phyloP scores from a whole-genome alignment of 164 flowering plant species.

The Berberis vulgaris region DNA sequence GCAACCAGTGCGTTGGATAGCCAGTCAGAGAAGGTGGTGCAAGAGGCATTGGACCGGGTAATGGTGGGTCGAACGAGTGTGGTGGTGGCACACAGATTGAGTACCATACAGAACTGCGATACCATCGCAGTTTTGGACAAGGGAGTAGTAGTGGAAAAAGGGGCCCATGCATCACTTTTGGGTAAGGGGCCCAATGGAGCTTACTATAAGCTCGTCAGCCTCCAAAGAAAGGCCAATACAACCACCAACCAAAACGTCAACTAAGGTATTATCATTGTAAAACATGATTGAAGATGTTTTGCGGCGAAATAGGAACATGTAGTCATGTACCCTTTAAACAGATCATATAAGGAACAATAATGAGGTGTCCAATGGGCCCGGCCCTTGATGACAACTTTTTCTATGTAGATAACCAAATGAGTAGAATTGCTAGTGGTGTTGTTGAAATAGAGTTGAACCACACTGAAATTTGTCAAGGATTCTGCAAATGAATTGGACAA shows the following conservation, averaged over 20 bases:
- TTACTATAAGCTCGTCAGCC: slow-evolving; percentile 42
- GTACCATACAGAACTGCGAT: slow-evolving; percentile 4
- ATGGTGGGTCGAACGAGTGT: slow-evolving; percentile 2
- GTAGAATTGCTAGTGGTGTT: no score
- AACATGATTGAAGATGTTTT: background rate
- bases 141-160: slow-evolving; percentile 1
- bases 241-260: background rate
- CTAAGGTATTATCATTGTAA: background rate
- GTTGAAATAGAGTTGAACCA: no score
- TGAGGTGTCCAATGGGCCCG: no score
- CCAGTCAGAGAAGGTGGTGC: slow-evolving; percentile 1
- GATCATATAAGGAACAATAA: no score
- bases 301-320: no score
- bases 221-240: slow-evolving; percentile 15
- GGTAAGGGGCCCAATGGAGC: slow-evolving; percentile 41
- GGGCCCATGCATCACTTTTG: slow-evolving; percentile 34
- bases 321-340: no score
- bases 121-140: background rate
- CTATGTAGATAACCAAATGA: no score
- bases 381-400: no score
- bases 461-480: no score
- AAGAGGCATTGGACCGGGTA: slow-evolving; percentile 4
- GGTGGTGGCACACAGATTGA: slow-evolving; percentile 1
- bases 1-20: slow-evolving; percentile 28
- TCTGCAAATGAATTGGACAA: no score